Base-by-base conservation (phyloP, 441 rosid genomes). In the Populus hybrid region DNA sequence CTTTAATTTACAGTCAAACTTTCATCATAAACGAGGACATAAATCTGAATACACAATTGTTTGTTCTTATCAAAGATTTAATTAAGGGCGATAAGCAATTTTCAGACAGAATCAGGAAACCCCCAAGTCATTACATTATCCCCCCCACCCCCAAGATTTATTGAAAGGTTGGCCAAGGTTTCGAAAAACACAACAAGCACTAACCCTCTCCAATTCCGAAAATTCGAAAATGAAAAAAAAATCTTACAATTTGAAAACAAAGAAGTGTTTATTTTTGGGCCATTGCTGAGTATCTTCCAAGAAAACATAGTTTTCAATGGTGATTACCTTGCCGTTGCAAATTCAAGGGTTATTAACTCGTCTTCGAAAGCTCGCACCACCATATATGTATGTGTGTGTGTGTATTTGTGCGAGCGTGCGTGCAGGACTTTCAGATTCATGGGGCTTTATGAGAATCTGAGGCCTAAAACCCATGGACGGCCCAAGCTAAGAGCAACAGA, bases 381-480 rank as follows among this genome's bases (percentile, higher is more conserved):
- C 42, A 9, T 38, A 7, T 36, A 1, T 7, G 42, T 38, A 3
- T 2, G 42, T 38, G 40, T 36, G 40, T 8, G 42, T 9, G 42
- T 38, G 42, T 9, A 9, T 9, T 38, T 36, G 42, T 38, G 42
- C 11, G 42, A 1, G 10, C 10, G 42, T 38, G 42, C 42, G 11
- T 38, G 11, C 42, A 2, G 57, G 57, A 14, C 3, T 12, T 46
- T 46, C 19, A 2, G 57, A 46, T 14, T 46, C 57, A 46, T 14
- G 19, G 57, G 57, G 57, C 57, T 14, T 46, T 14, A 46, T 46
- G 57, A 46, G 18, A 46, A 14, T 46, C 19, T 28, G 30, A 75
- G 78, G 78, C 53, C 78, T 66, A 68, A 50, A 30, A 75, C 28
- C 18, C 34, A 21, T 0, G 23, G 3, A 75, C 11, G 30, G 78